Percentiles rank a stretch among this genome's conserved stretches.
Conservation (phyloP, 2,329 filamentous ascomycete species). For the Huntiella bhutanensis region DNA sequence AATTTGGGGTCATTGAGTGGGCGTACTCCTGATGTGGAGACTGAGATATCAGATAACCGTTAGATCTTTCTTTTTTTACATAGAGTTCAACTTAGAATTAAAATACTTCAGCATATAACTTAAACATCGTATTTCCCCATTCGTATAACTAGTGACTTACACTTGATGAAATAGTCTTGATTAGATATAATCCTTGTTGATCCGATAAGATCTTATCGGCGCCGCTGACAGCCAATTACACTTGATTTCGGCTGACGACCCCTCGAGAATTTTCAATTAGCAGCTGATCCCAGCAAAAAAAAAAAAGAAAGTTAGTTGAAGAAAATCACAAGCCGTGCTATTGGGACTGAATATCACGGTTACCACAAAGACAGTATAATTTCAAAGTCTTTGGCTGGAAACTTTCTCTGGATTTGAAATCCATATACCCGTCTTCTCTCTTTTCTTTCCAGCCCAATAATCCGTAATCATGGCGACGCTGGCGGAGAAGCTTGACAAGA, state of each 20-base stretch:
- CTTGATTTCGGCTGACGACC: not conserved
- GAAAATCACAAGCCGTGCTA: not conserved
- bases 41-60: conserved; percentile 26
- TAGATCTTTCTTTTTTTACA: not conserved
- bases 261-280: conserved; percentile 10
- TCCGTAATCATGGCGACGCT: conserved; percentile 32
- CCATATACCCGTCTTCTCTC: not conserved
- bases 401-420: not conserved
- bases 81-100: not conserved
- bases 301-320: conserved; percentile 8
- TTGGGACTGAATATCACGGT: not conserved
- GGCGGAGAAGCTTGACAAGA: conserved; percentile 89
- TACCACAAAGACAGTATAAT: not conserved
- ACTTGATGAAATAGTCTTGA: not conserved
- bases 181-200: conserved; percentile 6
- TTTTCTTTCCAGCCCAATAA: conserved; percentile 11
- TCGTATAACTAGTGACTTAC: not conserved
- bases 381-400: not conserved
- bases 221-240: not conserved
- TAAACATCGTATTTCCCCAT: not conserved
- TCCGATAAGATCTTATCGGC: conserved; percentile 8
- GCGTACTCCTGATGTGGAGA: conserved; percentile 75
- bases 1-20: conserved; percentile 62
- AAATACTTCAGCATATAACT: not conserved
- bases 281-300: conserved; percentile 5